These are phyloP conservation scores for Pyrrhoderma lamaoense DNA, from an alignment of 1,284 basidiomycete genomes.

Conservation along the genomic window DNA sequence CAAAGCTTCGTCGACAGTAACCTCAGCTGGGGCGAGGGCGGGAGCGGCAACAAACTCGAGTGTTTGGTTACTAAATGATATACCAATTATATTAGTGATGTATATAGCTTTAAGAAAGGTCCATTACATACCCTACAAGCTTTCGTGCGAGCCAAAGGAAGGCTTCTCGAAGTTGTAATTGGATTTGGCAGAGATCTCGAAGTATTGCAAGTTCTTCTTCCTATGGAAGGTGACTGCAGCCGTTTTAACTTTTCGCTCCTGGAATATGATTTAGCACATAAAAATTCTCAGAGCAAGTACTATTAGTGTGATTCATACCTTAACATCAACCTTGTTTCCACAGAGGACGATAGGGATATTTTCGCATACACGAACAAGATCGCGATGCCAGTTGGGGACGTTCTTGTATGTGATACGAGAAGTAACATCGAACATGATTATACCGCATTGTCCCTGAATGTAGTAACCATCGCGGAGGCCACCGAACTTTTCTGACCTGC, in stretches of 20 bases:
- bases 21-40: constrained; percentile 93
- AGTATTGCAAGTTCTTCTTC: constrained; percentile 99
- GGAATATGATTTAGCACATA: neutral
- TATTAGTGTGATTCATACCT: constrained; percentile 48
- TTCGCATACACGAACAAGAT: constrained; percentile 98
- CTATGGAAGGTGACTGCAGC: constrained; percentile 98
- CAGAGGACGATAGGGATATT: constrained; percentile 99
- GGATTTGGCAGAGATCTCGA: constrained; percentile 99
- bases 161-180: constrained; percentile 99
- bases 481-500: constrained; percentile 99
- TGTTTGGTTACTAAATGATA: constrained; percentile 57
- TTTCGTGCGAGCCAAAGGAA: constrained; percentile 99
- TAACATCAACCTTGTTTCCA: constrained; percentile 99
- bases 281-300: neutral
- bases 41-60: constrained; percentile 97
- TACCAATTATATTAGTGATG: constrained; percentile 1
- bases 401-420: constrained; percentile 99
- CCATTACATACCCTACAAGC: constrained; percentile 77
- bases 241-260: constrained; percentile 99
- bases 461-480: constrained; percentile 97
- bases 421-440: constrained; percentile 99
- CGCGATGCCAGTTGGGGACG: constrained; percentile 99
- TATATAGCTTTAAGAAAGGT: neutral
- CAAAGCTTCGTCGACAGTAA: constrained; percentile 73
- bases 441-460: constrained; percentile 99